Evolutionary conservation across 305 asterid species (phyloP).

Genomic region (Fraxinus sp.): DNA sequence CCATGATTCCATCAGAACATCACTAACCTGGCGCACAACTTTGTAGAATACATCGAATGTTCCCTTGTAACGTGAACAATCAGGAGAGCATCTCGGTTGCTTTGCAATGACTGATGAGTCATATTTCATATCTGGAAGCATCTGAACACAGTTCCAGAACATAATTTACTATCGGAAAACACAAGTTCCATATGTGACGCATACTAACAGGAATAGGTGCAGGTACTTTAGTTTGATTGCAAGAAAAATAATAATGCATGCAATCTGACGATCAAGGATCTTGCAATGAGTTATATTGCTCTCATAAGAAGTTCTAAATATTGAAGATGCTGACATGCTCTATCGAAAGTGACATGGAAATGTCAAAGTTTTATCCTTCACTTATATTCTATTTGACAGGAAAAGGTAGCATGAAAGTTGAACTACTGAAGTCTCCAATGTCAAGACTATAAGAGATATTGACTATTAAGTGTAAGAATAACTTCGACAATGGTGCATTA

Average conservation of each 20-base stretch:
- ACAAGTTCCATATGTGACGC: background rate
- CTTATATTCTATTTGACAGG: background rate
- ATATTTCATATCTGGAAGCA: slow-evolving; percentile 45
- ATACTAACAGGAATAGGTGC: background rate
- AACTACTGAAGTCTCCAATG: background rate
- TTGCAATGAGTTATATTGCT: background rate
- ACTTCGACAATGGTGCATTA: background rate
- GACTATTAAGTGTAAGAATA: background rate
- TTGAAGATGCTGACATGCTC: background rate
- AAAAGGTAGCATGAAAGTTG: background rate
- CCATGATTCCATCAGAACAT: slow-evolving; percentile 13
- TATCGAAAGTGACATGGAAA: background rate
- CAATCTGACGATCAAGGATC: background rate
- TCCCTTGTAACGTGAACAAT: slow-evolving; percentile 61
- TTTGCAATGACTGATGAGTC: slow-evolving; percentile 34
- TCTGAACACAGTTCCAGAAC: slow-evolving; percentile 35
- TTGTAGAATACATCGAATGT: slow-evolving; percentile 70
- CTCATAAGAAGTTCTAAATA: background rate
- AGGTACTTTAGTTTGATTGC: background rate
- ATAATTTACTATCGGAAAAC: slow-evolving; percentile 12
- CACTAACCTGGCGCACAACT: slow-evolving; percentile 71
- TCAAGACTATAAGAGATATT: background rate
- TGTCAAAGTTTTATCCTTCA: background rate
- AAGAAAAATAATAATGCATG: slow-evolving; percentile 7
- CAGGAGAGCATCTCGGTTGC: slow-evolving; percentile 51